phyloP scores from a whole-genome alignment of 208 protist genomes.

The Histomonas meleagridis region DNA sequence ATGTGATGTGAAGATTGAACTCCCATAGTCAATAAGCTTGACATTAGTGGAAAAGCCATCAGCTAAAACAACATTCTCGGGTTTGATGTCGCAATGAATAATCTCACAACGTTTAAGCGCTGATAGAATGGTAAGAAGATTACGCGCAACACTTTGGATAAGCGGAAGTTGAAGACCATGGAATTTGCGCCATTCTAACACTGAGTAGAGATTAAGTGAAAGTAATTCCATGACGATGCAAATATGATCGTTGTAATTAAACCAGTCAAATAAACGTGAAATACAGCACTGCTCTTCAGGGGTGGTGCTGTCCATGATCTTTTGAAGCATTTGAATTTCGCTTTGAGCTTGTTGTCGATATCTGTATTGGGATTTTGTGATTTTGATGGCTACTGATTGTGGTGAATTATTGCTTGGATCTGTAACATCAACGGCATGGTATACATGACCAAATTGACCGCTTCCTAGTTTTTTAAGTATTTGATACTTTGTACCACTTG shows the following conservation, averaged over 20 bases:
- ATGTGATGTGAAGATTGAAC: conserved; percentile 68
- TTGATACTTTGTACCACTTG: background rate
- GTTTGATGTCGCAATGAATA: conserved; percentile 32
- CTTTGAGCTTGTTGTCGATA: background rate
- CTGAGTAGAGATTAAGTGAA: background rate
- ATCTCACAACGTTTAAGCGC: background rate
- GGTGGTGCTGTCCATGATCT: background rate
- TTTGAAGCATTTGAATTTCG: background rate
- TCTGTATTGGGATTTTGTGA: background rate
- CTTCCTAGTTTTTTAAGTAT: background rate
- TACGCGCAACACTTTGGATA: background rate
- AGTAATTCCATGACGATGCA: background rate
- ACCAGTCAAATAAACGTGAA: background rate
- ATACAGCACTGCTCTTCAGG: background rate
- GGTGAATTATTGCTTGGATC: background rate
- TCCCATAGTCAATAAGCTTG: conserved; percentile 94
- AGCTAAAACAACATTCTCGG: conserved; percentile 22
- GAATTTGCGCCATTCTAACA: background rate
- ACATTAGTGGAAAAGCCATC: conserved; percentile 54
- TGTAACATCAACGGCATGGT: background rate
- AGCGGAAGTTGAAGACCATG: background rate
- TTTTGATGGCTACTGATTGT: background rate
- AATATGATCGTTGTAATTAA: background rate
- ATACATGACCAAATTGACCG: background rate
- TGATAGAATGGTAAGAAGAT: background rate